These are phyloP conservation scores for Hymenoscyphus repandus DNA, from an alignment of 2,329 filamentous ascomycete species.

Conservation along the genomic window DNA sequence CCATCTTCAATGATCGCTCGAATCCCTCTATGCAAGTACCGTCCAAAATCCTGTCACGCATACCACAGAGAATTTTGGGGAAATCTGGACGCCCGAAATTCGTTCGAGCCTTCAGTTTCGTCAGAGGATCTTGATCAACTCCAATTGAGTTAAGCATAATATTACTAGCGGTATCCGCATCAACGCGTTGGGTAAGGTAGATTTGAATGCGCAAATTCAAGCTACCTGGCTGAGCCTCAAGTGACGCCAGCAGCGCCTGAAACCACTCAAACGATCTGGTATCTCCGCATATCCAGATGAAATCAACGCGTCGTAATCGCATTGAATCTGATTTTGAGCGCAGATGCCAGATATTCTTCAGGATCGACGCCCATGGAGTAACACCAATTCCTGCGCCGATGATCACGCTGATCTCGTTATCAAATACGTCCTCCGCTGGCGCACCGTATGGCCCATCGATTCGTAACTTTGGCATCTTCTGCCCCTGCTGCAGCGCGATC, in stretches of 20 bases:
- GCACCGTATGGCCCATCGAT: conserved; percentile 96
- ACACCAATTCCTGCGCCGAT: conserved; percentile 85
- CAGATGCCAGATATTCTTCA: conserved; percentile 98
- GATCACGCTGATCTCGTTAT: conserved; percentile 82
- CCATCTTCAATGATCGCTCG: conserved; percentile 69
- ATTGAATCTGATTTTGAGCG: conserved; percentile 83
- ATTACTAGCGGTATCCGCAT: conserved; percentile 88
- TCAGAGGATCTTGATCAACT: conserved; percentile 80
- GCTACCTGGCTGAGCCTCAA: conserved; percentile 68
- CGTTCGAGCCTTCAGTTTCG: conserved; percentile 81
- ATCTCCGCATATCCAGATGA: conserved; percentile 98
- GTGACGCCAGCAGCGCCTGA: conserved; percentile 83
- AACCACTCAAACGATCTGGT: conserved; percentile 98
- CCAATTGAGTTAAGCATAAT: conserved; percentile 96
- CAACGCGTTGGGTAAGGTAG: conserved; percentile 90
- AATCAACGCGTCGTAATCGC: conserved; percentile 89
- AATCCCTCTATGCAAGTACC: conserved; percentile 80
- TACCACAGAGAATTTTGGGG: conserved; percentile 67
- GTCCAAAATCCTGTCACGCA: conserved; percentile 84
- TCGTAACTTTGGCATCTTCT: conserved; percentile 82
- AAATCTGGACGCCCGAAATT: conserved; percentile 97
- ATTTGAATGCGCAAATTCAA: conserved; percentile 98
- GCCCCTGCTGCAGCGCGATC: conserved; percentile 86
- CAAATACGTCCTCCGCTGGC: conserved; percentile 94
- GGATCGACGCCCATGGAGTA: conserved; percentile 78